A percentile compares a stretch with the other conserved stretches of the same genome.
Conservation (phyloP, 2,329 filamentous ascomycete species). For the Exophiala calicioides region DNA sequence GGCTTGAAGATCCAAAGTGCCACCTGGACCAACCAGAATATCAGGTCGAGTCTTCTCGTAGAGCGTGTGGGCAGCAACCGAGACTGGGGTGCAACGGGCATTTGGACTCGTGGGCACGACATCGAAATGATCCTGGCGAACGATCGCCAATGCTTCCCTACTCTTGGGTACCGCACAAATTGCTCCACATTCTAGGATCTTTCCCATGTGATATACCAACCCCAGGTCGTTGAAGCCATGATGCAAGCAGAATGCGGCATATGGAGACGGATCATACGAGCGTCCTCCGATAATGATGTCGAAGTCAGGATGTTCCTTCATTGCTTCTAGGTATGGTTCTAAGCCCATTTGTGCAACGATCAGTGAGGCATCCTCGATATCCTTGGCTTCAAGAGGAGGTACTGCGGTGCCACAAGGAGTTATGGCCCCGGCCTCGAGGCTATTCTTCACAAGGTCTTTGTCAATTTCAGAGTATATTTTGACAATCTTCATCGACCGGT, state of each 20-base stretch:
- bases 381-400: constrained; percentile 39
- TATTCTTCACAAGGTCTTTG: constrained; percentile 37
- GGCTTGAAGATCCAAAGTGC: constrained; percentile 45
- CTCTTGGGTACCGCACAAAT: constrained; percentile 53
- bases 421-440: constrained; percentile 37
- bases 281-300: constrained; percentile 53
- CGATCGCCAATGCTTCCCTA: constrained; percentile 43
- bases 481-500: constrained; percentile 29
- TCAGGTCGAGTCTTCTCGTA: constrained; percentile 60
- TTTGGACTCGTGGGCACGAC: constrained; percentile 44
- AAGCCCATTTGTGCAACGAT: constrained; percentile 51
- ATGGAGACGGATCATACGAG: constrained; percentile 46
- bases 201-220: constrained; percentile 54
- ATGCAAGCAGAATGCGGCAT: constrained; percentile 42
- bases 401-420: constrained; percentile 41
- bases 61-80: constrained; percentile 56
- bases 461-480: constrained; percentile 44
- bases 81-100: constrained; percentile 49
- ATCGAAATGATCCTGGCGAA: constrained; percentile 52
- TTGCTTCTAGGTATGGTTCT: constrained; percentile 48
- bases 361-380: constrained; percentile 40
- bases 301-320: constrained; percentile 43
- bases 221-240: constrained; percentile 38
- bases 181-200: constrained; percentile 57
- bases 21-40: constrained; percentile 53